phyloP scores from a whole-genome alignment of 2,329 filamentous ascomycete genomes.

The Beauveria medogensis region DNA sequence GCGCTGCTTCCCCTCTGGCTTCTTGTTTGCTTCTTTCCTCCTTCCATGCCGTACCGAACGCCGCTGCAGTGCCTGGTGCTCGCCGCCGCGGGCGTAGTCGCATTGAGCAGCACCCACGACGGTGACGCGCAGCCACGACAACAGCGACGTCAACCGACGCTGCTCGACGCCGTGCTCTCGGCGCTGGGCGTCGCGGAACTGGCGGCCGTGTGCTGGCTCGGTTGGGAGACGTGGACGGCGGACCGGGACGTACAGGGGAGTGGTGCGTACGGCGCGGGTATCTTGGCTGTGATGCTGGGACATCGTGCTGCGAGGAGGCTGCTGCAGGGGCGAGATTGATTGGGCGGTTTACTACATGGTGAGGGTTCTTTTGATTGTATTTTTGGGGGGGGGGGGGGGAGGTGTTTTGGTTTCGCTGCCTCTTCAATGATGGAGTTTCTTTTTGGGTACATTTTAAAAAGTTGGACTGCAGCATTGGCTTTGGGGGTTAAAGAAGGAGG shows the following conservation, averaged over 20 bases:
- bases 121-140: conserved; percentile 7
- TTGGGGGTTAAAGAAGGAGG: too few species aligned
- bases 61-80: conserved; percentile 22
- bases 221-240: conserved; percentile 22
- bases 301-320: conserved; percentile 23
- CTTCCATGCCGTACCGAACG: conserved; percentile 18
- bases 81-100: conserved; percentile 21
- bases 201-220: conserved; percentile 26
- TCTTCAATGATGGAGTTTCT: too few species aligned
- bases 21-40: conserved; percentile 11
- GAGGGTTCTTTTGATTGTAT: too few species aligned
- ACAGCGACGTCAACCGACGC: conserved; percentile 11
- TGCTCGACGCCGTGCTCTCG: conserved; percentile 19
- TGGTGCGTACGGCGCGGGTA: conserved; percentile 20
- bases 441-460: too few species aligned
- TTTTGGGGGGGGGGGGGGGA: too few species aligned
- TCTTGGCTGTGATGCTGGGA: conserved; percentile 24
- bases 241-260: conserved; percentile 13
- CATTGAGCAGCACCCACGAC: conserved; percentile 22
- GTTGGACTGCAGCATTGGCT: too few species aligned
- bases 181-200: conserved; percentile 25
- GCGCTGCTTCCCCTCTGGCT: conserved; percentile 21
- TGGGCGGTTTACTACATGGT: background rate
- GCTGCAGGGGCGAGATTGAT: background rate
- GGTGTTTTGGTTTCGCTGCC: background rate